phyloP scores from a whole-genome alignment of 2,329 filamentous ascomycete genomes.

The Clonostachys byssicola region DNA sequence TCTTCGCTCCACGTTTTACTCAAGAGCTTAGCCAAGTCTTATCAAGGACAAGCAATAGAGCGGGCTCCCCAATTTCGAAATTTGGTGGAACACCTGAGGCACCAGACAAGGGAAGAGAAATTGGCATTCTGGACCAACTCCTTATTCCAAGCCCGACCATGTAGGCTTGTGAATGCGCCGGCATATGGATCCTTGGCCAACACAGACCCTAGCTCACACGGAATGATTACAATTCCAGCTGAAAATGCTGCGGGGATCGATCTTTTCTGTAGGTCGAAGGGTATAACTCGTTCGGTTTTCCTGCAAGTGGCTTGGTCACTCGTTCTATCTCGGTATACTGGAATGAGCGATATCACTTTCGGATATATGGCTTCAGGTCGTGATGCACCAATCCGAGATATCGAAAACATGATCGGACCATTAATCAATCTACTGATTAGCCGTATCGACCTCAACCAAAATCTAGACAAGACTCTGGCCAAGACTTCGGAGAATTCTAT shows the following conservation, averaged over 20 bases:
- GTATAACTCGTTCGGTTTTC: conserved; percentile 41
- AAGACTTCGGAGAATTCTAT: conserved; percentile 36
- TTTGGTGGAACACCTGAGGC: conserved; percentile 9
- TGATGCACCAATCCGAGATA: conserved; percentile 42
- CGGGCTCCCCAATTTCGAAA: conserved; percentile 7
- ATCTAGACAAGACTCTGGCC: conserved; percentile 23
- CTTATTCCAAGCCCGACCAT: not conserved
- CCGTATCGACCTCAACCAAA: conserved; percentile 26
- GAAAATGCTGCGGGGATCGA: not conserved
- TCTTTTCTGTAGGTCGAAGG: conserved; percentile 7
- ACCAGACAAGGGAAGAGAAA: conserved; percentile 3
- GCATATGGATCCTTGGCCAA: not conserved
- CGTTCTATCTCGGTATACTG: conserved; percentile 41
- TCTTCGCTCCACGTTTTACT: conserved; percentile 19
- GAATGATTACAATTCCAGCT: conserved; percentile 6
- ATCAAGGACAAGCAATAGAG: conserved; percentile 6
- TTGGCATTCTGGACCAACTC: conserved; percentile 11
- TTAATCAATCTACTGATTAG: conserved; percentile 54
- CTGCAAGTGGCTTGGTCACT: conserved; percentile 49
- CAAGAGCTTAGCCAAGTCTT: conserved; percentile 18
- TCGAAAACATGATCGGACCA: conserved; percentile 42
- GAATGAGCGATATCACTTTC: conserved; percentile 41
- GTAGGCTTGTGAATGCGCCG: not conserved
- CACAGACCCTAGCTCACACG: not conserved
- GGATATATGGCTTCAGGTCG: conserved; percentile 49